These are phyloP conservation scores for Chrysanthemum makinoi DNA, from an alignment of 129 eudicot species.

Conservation along the genomic window DNA sequence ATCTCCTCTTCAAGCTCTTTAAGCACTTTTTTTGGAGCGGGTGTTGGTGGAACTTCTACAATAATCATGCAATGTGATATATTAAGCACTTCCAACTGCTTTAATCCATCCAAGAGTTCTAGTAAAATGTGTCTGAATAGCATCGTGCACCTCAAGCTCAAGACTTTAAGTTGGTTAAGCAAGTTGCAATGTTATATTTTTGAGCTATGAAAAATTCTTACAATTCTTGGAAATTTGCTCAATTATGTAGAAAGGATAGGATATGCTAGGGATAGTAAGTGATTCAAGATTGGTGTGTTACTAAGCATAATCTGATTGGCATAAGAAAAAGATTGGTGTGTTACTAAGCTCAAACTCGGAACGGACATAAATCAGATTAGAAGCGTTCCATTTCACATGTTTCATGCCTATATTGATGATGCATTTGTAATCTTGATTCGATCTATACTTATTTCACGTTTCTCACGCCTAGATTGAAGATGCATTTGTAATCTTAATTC, in stretches of 20 bases:
- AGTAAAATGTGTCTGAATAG: slow-evolving; percentile 39
- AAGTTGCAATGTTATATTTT: slow-evolving; percentile 52
- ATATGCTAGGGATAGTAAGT: slow-evolving; percentile 65
- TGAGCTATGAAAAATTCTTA: slow-evolving; percentile 57
- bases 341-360: too few species aligned
- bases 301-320: too few species aligned
- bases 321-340: too few species aligned
- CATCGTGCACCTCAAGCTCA: slow-evolving; percentile 59
- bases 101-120: slow-evolving; percentile 44
- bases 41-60: slow-evolving; percentile 38
- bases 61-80: slow-evolving; percentile 55
- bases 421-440: too few species aligned
- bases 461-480: too few species aligned
- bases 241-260: slow-evolving; percentile 52
- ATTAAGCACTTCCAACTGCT: slow-evolving; percentile 58
- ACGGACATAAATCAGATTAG: too few species aligned
- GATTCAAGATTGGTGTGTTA: slow-evolving; percentile 48
- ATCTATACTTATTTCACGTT: too few species aligned
- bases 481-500: too few species aligned
- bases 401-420: too few species aligned
- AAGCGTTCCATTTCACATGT: slow-evolving; percentile 15
- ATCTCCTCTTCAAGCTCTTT: slow-evolving; percentile 40
- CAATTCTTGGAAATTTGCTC: slow-evolving; percentile 54
- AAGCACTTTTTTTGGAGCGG: slow-evolving; percentile 35
- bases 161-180: slow-evolving; percentile 54